phyloP scores from a whole-genome alignment of 2,329 filamentous ascomycete genomes.

The Stachybotrys elegans region DNA sequence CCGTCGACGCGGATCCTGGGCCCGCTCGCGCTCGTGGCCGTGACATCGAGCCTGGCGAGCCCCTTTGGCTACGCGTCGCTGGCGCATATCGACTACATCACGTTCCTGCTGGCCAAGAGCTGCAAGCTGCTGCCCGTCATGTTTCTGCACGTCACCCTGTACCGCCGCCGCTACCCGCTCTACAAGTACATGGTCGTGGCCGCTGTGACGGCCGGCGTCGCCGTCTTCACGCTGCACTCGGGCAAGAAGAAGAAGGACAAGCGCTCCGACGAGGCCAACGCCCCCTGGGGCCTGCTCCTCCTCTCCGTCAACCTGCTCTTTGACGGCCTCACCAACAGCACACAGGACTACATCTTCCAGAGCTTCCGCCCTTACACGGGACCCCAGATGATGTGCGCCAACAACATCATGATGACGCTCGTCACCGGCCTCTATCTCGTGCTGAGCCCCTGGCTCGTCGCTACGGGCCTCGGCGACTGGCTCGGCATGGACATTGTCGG shows the following conservation, averaged over 20 bases:
- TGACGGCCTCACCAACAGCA: conserved; percentile 92
- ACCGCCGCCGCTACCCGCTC: conserved; percentile 80
- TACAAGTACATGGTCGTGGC: conserved; percentile 96
- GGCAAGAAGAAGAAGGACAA: conserved; percentile 46
- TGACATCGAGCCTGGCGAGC: conserved; percentile 85
- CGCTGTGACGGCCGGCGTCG: conserved; percentile 86
- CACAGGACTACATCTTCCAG: conserved; percentile 89
- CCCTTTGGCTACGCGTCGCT: conserved; percentile 93
- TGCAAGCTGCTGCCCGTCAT: conserved; percentile 99
- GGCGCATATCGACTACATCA: conserved; percentile 94
- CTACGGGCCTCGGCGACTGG: conserved; percentile 59
- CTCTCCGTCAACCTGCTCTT: conserved; percentile 88
- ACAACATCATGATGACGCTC: conserved; percentile 80
- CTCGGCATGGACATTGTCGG: conserved; percentile 61
- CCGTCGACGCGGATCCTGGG: conserved; percentile 69
- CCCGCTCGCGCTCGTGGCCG: conserved; percentile 77
- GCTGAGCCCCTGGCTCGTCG: conserved; percentile 72
- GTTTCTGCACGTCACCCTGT: conserved; percentile 90
- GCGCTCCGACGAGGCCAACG: conserved; percentile 49
- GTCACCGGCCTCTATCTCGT: conserved; percentile 75
- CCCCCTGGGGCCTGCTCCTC: conserved; percentile 74
- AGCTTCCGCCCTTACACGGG: conserved; percentile 77
- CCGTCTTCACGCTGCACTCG: conserved; percentile 87
- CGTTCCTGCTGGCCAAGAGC: conserved; percentile 93
- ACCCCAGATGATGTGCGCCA: conserved; percentile 99